Conservation (phyloP, 768 basidiomycete species). For the Tylopilus rubrobrunneus region DNA sequence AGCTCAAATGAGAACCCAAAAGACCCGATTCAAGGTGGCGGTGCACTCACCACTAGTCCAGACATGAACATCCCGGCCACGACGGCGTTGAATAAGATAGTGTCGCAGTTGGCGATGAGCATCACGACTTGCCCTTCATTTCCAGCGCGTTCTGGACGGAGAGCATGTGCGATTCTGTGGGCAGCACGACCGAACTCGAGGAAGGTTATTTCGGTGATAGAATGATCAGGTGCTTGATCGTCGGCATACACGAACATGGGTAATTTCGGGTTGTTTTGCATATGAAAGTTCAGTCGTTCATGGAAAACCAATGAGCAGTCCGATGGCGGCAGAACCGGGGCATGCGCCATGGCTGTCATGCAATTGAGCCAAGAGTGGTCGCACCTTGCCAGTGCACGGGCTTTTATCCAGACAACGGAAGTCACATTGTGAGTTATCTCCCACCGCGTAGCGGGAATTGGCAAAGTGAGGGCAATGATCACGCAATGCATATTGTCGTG, state of each 20-base stretch:
- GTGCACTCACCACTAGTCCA: background rate
- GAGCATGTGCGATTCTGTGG: background rate
- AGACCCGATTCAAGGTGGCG: background rate
- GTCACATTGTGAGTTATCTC: background rate
- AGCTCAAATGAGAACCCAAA: background rate
- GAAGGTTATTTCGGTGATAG: constrained; percentile 3
- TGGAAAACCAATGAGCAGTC: constrained; percentile 15
- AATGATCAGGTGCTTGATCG: constrained; percentile 10
- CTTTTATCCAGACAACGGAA: background rate
- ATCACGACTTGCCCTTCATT: background rate
- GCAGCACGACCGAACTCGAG: background rate
- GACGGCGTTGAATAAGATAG: background rate
- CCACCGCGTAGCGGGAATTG: no score
- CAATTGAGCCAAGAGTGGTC: background rate
- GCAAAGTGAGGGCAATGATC: no score
- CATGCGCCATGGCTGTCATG: background rate
- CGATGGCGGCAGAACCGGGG: constrained; percentile 8
- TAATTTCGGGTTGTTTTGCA: constrained; percentile 8
- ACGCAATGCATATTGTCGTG: no score
- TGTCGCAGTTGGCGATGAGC: background rate
- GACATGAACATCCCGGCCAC: background rate
- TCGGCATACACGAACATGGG: constrained; percentile 15
- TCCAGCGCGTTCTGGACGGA: background rate
- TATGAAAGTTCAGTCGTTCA: constrained; percentile 18
- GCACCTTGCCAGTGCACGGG: background rate